Conservation (phyloP, 495 filamentous ascomycete genomes). For the Pseudevernia furfuracea region DNA sequence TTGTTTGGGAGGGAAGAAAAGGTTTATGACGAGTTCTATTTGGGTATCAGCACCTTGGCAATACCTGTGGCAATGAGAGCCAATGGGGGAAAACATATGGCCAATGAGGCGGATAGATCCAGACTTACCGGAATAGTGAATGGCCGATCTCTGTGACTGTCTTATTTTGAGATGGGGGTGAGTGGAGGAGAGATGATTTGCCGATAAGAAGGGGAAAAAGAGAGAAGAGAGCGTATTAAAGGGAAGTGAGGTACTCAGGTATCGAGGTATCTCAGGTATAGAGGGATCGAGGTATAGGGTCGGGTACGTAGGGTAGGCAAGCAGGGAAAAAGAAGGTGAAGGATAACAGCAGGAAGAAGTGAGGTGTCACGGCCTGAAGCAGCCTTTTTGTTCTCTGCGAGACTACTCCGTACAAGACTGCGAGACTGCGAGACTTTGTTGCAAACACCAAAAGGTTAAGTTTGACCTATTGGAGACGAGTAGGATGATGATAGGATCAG, state of each 20-base stretch:
- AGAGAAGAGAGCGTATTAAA: neutral
- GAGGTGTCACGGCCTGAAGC: conserved; percentile 20
- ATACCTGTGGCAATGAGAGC: neutral
- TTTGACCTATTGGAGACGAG: no score
- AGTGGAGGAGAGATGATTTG: neutral
- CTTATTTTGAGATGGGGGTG: neutral
- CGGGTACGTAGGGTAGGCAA: neutral
- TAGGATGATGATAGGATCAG: no score
- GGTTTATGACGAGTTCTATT: neutral
- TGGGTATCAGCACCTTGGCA: neutral
- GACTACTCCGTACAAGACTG: no score
- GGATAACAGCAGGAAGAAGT: conserved; percentile 6
- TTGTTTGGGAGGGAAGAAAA: neutral
- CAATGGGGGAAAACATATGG: conserved; percentile 4
- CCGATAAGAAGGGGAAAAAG: conserved; percentile 3
- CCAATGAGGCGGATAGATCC: neutral
- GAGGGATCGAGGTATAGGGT: no score
- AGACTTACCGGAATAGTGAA: conserved; percentile 10
- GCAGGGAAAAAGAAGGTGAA: neutral
- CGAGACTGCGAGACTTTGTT: no score
- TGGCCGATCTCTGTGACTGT: no score
- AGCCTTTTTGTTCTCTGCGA: conserved; percentile 12
- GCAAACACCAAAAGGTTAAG: no score
- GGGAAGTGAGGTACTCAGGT: neutral
- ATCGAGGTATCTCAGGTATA: no score